These are phyloP conservation scores for Didymella glomerata DNA, from an alignment of 2,329 filamentous ascomycete species.

Conservation along the genomic window DNA sequence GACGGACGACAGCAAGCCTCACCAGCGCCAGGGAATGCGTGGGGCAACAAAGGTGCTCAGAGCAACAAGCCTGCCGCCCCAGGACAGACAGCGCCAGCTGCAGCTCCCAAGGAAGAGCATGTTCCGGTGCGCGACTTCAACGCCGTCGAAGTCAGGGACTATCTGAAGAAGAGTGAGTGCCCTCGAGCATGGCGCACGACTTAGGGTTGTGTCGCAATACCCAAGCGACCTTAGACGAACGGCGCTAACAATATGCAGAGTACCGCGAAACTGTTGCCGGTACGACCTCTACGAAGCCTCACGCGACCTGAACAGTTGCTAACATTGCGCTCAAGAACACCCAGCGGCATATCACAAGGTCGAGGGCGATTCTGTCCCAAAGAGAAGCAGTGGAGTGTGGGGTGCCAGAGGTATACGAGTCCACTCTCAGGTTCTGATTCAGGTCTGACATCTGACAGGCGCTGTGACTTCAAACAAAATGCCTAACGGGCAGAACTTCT, in stretches of 20 bases:
- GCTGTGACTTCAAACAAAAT: constrained; percentile 51
- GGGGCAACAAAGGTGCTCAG: constrained; percentile 41
- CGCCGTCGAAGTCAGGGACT: constrained; percentile 53
- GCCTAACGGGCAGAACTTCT: constrained; percentile 57
- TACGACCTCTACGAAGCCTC: constrained; percentile 26
- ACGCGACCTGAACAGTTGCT: constrained; percentile 26
- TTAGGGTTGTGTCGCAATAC: not conserved
- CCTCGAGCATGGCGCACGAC: not conserved
- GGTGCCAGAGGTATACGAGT: constrained; percentile 49
- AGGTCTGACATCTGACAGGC: constrained; percentile 36
- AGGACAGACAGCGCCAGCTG: constrained; percentile 25
- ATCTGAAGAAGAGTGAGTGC: constrained; percentile 52
- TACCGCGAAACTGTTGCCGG: constrained; percentile 43
- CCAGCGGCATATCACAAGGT: constrained; percentile 50
- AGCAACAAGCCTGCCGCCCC: constrained; percentile 43
- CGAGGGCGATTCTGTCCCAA: constrained; percentile 50
- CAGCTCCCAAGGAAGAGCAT: constrained; percentile 36
- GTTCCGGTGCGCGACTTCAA: constrained; percentile 55
- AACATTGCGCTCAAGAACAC: constrained; percentile 37
- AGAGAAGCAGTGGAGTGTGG: constrained; percentile 52
- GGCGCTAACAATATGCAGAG: constrained; percentile 36
- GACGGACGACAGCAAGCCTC: constrained; percentile 48
- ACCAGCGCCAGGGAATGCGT: constrained; percentile 45
- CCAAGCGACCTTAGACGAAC: not conserved
- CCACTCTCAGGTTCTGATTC: not conserved